Evolutionary conservation across 768 basidiomycete genomes (phyloP).

Genomic region (Leccinum imitatum): DNA sequence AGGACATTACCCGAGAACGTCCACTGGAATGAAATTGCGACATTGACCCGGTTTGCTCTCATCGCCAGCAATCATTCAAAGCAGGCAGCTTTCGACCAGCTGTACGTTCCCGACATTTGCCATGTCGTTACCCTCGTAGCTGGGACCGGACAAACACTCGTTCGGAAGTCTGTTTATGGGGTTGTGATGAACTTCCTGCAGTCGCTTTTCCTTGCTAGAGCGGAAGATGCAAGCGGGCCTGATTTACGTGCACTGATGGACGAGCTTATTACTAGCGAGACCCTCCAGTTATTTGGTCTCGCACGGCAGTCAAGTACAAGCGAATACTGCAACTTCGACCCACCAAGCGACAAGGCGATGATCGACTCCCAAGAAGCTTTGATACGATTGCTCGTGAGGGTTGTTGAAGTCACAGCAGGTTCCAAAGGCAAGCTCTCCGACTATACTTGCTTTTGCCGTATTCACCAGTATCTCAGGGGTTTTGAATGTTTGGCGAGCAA

Average conservation of each 20-base stretch:
- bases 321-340: conserved; percentile 63
- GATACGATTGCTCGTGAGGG: conserved; percentile 57
- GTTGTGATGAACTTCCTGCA: conserved; percentile 82
- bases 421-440: conserved; percentile 54
- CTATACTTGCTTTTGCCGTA: not conserved
- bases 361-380: conserved; percentile 70
- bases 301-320: conserved; percentile 58
- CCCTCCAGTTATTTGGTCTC: conserved; percentile 73
- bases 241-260: conserved; percentile 64
- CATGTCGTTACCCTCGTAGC: conserved; percentile 80
- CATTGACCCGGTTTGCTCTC: no score
- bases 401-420: conserved; percentile 64
- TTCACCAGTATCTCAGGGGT: conserved; percentile 47
- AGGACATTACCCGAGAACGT: no score
- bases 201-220: conserved; percentile 59
- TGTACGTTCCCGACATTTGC: conserved; percentile 80
- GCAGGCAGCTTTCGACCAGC: conserved; percentile 56
- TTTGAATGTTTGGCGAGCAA: conserved; percentile 85
- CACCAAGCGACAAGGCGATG: conserved; percentile 48
- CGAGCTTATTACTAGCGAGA: conserved; percentile 54
- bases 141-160: conserved; percentile 67
- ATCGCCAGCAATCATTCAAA: no score
- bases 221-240: conserved; percentile 57
- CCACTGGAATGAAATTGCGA: no score
- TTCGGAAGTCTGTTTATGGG: conserved; percentile 82